phyloP scores from a whole-genome alignment of 495 filamentous ascomycete species.

The Glonium stellatum region DNA sequence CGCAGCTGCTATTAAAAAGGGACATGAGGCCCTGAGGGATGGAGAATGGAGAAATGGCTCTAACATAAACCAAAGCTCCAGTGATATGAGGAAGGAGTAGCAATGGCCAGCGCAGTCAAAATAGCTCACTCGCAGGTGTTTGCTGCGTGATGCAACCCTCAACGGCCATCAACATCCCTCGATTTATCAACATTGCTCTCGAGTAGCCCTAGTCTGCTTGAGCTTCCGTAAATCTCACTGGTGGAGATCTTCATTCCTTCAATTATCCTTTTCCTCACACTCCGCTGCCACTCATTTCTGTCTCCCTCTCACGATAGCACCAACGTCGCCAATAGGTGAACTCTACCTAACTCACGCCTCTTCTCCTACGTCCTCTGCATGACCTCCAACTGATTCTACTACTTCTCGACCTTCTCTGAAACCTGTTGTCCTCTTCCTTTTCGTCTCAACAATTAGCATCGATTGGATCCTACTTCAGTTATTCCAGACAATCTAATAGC shows the following conservation, averaged over 20 bases:
- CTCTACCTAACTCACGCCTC: background rate
- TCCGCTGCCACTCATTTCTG: slow-evolving; percentile 9
- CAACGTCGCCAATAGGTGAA: background rate
- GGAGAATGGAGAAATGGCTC: no score
- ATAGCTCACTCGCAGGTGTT: no score
- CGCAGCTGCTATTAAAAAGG: no score
- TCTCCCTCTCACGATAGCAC: background rate
- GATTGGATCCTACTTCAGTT: no score
- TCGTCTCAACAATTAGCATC: background rate
- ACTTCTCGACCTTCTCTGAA: slow-evolving; percentile 20
- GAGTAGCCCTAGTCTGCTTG: slow-evolving; percentile 17
- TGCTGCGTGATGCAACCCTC: background rate
- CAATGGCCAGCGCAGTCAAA: no score
- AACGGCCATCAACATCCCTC: slow-evolving; percentile 5
- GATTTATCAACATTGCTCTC: slow-evolving; percentile 14
- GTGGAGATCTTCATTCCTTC: slow-evolving; percentile 18
- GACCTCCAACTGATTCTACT: background rate
- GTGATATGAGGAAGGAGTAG: no score
- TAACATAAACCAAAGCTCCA: no score
- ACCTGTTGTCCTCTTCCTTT: background rate
- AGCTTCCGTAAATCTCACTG: background rate
- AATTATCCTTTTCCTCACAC: background rate
- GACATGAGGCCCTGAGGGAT: no score
- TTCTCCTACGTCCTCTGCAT: background rate
- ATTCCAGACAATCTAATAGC: background rate